These are phyloP conservation scores for Verruconis gallopava DNA, from an alignment of 2,329 filamentous ascomycete species.

Conservation along the genomic window DNA sequence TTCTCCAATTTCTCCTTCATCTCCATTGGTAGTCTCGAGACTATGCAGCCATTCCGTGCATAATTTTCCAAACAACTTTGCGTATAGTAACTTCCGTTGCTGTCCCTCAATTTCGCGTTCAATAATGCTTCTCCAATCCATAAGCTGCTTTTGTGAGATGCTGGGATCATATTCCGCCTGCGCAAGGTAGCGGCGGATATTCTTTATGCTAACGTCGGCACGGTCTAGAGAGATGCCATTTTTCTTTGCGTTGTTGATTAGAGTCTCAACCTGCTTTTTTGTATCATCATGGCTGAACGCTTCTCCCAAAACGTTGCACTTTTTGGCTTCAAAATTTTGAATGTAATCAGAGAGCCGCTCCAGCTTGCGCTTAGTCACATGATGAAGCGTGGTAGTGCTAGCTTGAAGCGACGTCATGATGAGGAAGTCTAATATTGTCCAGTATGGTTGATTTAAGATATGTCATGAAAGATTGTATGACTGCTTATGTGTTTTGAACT, in stretches of 20 bases:
- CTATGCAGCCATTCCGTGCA: conserved; percentile 21
- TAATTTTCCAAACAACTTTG: conserved; percentile 23
- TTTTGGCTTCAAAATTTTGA: conserved; percentile 15
- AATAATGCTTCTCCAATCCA: conserved; percentile 21
- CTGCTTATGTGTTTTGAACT: too few relatives aligned
- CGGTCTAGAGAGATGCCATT: conserved; percentile 13
- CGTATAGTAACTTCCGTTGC: conserved; percentile 24
- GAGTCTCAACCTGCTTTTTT: conserved; percentile 13
- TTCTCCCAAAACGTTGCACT: conserved; percentile 13
- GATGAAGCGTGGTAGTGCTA: conserved; percentile 18
- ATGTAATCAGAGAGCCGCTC: conserved; percentile 16
- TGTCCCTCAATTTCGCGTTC: conserved; percentile 22
- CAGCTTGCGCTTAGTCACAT: conserved; percentile 19
- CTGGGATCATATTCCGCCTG: conserved; percentile 25
- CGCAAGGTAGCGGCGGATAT: conserved; percentile 18
- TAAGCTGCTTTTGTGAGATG: conserved; percentile 21
- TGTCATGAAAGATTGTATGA: too few relatives aligned
- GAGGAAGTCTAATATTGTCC: too few relatives aligned
- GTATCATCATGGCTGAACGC: conserved; percentile 9
- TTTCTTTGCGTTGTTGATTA: conserved; percentile 16
- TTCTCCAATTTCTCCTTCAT: neutral
- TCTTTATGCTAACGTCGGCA: conserved; percentile 16
- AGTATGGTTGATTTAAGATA: too few relatives aligned
- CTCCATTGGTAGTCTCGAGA: neutral
- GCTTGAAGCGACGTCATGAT: too few relatives aligned